phyloP scores from a whole-genome alignment of 116 monocot species.

The Dioscorea cayenensis region DNA sequence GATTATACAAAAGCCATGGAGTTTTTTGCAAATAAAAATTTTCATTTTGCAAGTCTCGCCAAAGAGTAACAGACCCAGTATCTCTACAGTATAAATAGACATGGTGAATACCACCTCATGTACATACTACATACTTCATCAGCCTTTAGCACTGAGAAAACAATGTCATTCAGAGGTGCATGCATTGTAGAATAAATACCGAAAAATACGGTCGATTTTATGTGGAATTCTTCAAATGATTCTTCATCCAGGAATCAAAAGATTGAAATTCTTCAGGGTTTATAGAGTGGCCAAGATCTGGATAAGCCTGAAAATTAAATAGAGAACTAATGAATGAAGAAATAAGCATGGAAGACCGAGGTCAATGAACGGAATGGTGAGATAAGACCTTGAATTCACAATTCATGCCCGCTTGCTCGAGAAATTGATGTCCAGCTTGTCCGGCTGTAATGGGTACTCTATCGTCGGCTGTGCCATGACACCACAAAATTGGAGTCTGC shows the following conservation, averaged over 20 bases:
- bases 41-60: too few relatives aligned
- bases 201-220: neutral
- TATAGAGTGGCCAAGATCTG: constrained; percentile 58
- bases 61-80: too few relatives aligned
- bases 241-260: constrained; percentile 62
- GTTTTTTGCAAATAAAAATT: too few relatives aligned
- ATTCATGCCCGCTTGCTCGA: constrained; percentile 58
- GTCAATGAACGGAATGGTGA: neutral
- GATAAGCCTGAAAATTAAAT: constrained; percentile 52
- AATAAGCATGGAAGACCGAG: neutral
- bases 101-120: too few relatives aligned
- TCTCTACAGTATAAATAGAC: too few relatives aligned
- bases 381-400: constrained; percentile 80
- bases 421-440: constrained; percentile 72
- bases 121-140: too few relatives aligned
- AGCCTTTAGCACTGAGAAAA: too few relatives aligned
- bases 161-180: too few relatives aligned
- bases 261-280: constrained; percentile 41
- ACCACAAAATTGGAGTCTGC: constrained; percentile 84
- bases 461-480: constrained; percentile 64
- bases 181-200: too few relatives aligned
- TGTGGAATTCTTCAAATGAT: constrained; percentile 37
- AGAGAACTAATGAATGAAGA: neutral
- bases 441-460: constrained; percentile 73
- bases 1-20: too few relatives aligned